Base-by-base conservation (phyloP, 106 monocot genomes). In the Dioscorea dumetorum region DNA sequence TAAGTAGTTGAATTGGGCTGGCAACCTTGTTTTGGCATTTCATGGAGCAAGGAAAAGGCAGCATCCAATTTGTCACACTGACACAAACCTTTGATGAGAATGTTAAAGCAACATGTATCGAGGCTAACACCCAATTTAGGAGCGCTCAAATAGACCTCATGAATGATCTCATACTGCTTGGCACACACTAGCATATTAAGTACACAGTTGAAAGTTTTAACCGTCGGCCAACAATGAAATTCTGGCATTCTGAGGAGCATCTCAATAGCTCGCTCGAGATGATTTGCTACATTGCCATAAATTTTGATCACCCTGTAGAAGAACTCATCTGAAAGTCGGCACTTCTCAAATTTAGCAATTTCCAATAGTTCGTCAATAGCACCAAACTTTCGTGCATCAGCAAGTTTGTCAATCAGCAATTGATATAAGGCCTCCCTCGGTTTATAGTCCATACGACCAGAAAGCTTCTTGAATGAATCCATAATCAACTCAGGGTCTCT, bases 81-180 rank as follows among this genome's bases (percentile, higher is more conserved):
- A 60, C 95, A 91, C 65, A 91, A 70, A 8, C 91, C 91, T 59
- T 91, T 95, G 66, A 95, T 84, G 61, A 95, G 85, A 79, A 95
- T 95, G 71, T 95, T 95, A 58, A 95, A 95, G 73, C 81, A 85
- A 71, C 95, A 95, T 5, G 95, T 88, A 53, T 95, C 95, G 17
- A 81, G 34, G 2, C 68, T 70, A 62, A 95, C 59, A 12, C 91
- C 95, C 74, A 95, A 73, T 21, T 35, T 64, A 1, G 81, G 67
- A 24, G 91, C 91, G 48, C 77, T 81, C 28, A 84, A 49, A 60
- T 82, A 91, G 17, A 91, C 65, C 64, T 91, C 83, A 60, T 85
- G 88, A 20, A 85, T 60, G 49, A 86, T 62, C 60, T 95, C 83
- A 62, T 62, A 95, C 21, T 88, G 91, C 33, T 67, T 74, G 23